Conservation (phyloP, 2,329 filamentous ascomycete genomes). For the Fusarium algeriense region DNA sequence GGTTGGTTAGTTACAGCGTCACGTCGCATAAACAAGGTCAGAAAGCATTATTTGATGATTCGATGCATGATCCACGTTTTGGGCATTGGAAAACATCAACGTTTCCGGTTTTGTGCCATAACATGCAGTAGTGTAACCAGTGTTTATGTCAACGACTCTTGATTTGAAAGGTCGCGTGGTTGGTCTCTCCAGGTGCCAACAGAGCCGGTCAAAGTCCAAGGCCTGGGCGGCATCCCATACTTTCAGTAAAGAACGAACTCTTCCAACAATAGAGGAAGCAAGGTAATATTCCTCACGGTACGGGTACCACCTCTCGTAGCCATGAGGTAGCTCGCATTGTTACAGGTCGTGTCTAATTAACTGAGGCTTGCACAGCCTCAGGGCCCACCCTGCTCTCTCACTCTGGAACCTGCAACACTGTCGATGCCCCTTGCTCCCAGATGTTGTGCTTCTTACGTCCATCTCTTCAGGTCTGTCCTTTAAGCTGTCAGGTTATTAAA, state of each 20-base stretch:
- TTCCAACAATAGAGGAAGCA: neutral
- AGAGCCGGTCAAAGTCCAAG: constrained; percentile 21
- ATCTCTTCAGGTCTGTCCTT: constrained; percentile 22
- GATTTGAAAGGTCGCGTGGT: constrained; percentile 15
- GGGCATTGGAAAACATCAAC: constrained; percentile 8
- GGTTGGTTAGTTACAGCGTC: neutral
- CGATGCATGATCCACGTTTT: constrained; percentile 22
- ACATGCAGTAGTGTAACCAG: constrained; percentile 22
- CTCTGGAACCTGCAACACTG: constrained; percentile 24
- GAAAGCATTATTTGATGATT: constrained; percentile 14
- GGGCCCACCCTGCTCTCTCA: neutral
- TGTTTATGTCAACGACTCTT: constrained; percentile 30
- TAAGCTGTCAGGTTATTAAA: constrained; percentile 1
- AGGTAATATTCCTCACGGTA: constrained; percentile 1
- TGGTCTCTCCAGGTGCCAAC: constrained; percentile 7
- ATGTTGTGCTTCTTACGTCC: neutral
- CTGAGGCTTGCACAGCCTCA: constrained; percentile 41
- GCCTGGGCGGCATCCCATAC: constrained; percentile 6
- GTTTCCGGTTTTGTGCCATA: constrained; percentile 28
- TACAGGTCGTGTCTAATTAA: constrained; percentile 40
- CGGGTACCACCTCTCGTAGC: constrained; percentile 12
- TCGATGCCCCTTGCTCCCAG: constrained; percentile 32
- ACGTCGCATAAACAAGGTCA: constrained; percentile 10
- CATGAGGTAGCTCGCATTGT: constrained; percentile 27
- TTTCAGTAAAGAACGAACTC: neutral